Conservation (phyloP, 2,329 filamentous ascomycete genomes). For the Claviceps maximensis region DNA sequence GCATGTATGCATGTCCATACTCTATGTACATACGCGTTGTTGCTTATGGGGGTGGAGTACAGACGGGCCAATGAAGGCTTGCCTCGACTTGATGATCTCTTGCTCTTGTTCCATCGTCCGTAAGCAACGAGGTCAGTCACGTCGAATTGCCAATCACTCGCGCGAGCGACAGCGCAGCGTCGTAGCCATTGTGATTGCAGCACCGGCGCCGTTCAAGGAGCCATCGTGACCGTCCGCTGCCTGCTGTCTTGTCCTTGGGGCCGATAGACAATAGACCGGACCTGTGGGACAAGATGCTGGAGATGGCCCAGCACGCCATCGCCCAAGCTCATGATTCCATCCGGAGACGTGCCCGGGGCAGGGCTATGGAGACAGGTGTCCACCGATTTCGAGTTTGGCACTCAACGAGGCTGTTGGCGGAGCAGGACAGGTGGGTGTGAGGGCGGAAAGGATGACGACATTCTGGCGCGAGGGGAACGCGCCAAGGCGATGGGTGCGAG, state of each 20-base stretch:
- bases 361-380: no score
- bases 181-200: no score
- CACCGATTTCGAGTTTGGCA: neutral
- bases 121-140: no score
- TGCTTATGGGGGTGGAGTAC: neutral
- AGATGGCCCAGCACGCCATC: constrained; percentile 3
- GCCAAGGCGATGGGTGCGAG: neutral
- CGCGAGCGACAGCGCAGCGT: no score
- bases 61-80: no score
- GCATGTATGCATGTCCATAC: no score
- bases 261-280: neutral
- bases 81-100: no score
- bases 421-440: neutral
- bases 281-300: neutral
- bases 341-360: neutral
- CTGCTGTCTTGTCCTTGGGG: neutral
- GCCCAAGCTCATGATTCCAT: constrained; percentile 2
- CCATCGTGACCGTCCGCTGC: no score
- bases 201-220: no score
- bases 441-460: neutral
- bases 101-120: no score
- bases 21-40: neutral
- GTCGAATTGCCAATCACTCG: no score
- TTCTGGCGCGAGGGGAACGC: neutral
- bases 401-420: neutral